These are phyloP conservation scores for Paramecium primaurelia DNA, from an alignment of 73 alveolate species.

Conservation along the genomic window DNA sequence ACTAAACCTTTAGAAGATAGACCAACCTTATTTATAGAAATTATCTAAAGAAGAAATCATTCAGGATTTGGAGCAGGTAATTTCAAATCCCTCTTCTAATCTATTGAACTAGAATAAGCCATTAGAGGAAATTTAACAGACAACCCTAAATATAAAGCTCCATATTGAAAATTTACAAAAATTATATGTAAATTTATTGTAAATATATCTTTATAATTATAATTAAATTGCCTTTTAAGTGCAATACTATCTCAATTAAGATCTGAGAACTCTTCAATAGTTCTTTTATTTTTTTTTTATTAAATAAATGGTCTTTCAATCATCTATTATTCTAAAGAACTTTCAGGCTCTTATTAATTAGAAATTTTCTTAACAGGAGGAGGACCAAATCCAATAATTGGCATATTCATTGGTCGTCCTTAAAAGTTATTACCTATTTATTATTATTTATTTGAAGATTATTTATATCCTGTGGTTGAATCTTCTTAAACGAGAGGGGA, in stretches of 20 bases:
- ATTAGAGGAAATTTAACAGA: constrained; percentile 78
- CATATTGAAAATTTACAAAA: constrained; percentile 25
- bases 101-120: constrained; percentile 76
- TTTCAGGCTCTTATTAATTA: neutral
- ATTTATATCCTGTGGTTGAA: neutral
- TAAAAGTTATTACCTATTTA: neutral
- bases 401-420: neutral
- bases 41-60: constrained; percentile 81
- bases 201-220: neutral
- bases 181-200: neutral
- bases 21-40: constrained; percentile 87
- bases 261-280: neutral
- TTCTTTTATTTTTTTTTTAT: neutral
- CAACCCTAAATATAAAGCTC: constrained; percentile 28
- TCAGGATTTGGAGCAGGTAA: constrained; percentile 89
- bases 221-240: neutral
- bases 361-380: neutral
- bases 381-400: neutral
- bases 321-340: neutral
- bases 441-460: neutral
- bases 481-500: neutral
- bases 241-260: neutral
- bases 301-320: neutral
- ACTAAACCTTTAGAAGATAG: constrained; percentile 91
- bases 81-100: constrained; percentile 79